Conservation (phyloP, 2,329 filamentous ascomycete species). For the Ophiocordyceps camponoti-leonardi region DNA sequence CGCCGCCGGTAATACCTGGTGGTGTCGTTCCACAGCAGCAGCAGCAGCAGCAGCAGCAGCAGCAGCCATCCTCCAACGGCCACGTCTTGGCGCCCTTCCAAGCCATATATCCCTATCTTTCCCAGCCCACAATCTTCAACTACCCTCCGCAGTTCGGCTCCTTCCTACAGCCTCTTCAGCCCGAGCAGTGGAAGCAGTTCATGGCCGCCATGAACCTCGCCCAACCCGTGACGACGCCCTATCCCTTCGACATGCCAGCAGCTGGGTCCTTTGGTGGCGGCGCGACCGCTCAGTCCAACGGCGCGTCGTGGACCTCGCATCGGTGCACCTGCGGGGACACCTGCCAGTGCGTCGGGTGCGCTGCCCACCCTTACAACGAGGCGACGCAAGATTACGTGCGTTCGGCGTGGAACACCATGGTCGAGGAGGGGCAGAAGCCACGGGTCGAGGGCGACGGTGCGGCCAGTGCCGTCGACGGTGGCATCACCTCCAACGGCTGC, state of each 20-base stretch:
- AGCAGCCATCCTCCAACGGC: constrained; percentile 4
- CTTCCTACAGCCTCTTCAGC: constrained; percentile 35
- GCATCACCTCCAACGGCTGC: neutral
- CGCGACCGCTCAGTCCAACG: constrained; percentile 1
- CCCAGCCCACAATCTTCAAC: constrained; percentile 29
- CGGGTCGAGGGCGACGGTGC: constrained; percentile 7
- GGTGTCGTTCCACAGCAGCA: too few species aligned
- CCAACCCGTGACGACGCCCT: constrained; percentile 14
- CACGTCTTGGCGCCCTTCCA: constrained; percentile 20
- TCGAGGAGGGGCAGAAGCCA: constrained; percentile 13
- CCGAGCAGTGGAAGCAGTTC: constrained; percentile 32
- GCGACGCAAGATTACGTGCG: constrained; percentile 38
- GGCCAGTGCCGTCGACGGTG: constrained; percentile 9
- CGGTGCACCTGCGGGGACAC: constrained; percentile 46
- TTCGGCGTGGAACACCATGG: constrained; percentile 26
- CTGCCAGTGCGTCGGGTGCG: constrained; percentile 52
- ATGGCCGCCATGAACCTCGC: constrained; percentile 22
- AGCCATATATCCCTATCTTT: constrained; percentile 19
- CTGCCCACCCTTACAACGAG: constrained; percentile 49
- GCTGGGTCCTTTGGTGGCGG: constrained; percentile 7
- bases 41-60: constrained; percentile 5
- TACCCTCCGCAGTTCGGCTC: constrained; percentile 38
- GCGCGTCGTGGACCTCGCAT: constrained; percentile 16
- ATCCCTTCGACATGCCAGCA: constrained; percentile 9
- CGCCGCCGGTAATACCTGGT: constrained; percentile 5